phyloP scores from a whole-genome alignment of 2,329 filamentous ascomycete species.

The Sclerotinia nivalis region DNA sequence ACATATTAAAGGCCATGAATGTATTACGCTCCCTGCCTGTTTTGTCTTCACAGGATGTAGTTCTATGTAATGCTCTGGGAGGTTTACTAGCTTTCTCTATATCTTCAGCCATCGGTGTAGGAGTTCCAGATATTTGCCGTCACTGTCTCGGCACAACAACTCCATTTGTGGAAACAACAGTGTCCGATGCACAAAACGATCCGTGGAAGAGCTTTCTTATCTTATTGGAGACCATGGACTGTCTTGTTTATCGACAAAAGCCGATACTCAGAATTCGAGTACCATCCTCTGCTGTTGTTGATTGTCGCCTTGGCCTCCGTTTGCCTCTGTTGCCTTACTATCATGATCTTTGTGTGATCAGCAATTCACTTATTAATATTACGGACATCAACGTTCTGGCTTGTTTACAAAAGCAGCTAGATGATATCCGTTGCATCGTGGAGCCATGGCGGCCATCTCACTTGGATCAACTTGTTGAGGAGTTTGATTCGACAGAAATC shows the following conservation, averaged over 20 bases:
- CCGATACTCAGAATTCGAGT: conserved; percentile 32
- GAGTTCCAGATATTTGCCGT: conserved; percentile 35
- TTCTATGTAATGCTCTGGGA: conserved; percentile 34
- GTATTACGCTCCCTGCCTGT: conserved; percentile 34
- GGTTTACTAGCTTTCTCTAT: conserved; percentile 34
- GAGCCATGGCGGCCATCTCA: conserved; percentile 38
- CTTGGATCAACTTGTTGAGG: conserved; percentile 27
- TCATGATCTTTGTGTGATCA: conserved; percentile 38
- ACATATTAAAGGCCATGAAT: conserved; percentile 33
- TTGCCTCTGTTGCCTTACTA: conserved; percentile 37
- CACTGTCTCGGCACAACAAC: conserved; percentile 34
- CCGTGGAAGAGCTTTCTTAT: conserved; percentile 34
- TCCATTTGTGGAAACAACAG: conserved; percentile 27
- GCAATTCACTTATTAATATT: conserved; percentile 30
- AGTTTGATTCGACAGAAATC: conserved; percentile 34
- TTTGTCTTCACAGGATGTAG: conserved; percentile 29
- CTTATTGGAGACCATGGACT: conserved; percentile 37
- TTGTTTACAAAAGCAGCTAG: conserved; percentile 32
- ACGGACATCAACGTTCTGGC: conserved; percentile 26
- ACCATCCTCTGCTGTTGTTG: conserved; percentile 23
- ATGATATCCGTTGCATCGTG: conserved; percentile 30
- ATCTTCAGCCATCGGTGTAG: conserved; percentile 37
- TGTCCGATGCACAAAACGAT: conserved; percentile 27
- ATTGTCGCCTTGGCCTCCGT: conserved; percentile 37
- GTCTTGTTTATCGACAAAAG: conserved; percentile 35